Evolutionary conservation across 2,329 filamentous ascomycete species (phyloP), one percentile per base, ranked within the genome.

Genomic region (Alternaria sp.): DNA sequence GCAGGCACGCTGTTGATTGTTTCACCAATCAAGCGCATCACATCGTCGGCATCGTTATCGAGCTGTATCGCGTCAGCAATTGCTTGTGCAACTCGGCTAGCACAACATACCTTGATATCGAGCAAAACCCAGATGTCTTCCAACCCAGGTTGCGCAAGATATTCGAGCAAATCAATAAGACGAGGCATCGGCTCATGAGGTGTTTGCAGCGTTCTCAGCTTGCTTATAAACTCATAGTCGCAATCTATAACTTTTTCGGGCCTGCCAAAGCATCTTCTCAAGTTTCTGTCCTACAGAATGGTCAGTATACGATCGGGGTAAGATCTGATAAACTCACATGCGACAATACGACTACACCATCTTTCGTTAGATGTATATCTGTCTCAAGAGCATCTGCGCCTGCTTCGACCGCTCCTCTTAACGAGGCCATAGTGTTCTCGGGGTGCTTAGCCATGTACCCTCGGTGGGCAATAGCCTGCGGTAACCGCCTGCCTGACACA

Each of bases 371-470:
- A 77, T 96, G 94, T 9, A 97, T 80, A 74, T 98, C 95, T 17
- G 93, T 96, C 82, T 98, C 95, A 26, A 98, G 83, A 0, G 91
- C 95, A 72, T 96, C 88, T 0, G 92, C 88, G 19, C 93, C 93
- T 17, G 88, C 89, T 30, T 88, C 83, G 3, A 95, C 86, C 1
- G 93, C 94, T 26, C 86, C 90, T 61, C 83, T 83, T 81, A 97
- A 96, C 8, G 92, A 91, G 15, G 84, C 86, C 86, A 97, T 89
- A 2, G 92, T 91, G 81, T 98, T 98, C 80, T 98, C 95, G 0
- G 95, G 93, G 69, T 86, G 92, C 55, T 85, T 85, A 1, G 89
- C 89, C 77, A 92, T 95, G 84, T 90, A 93, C 47, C 92, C 92
- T 61, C 92, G 86, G 81, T 95, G 92, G 1, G 90, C 91, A 67